A percentile compares a stretch with the other conserved stretches of the same genome.
Evolutionary conservation across 257 asterid genomes (phyloP).

Genomic region (Ilex asprella): DNA sequence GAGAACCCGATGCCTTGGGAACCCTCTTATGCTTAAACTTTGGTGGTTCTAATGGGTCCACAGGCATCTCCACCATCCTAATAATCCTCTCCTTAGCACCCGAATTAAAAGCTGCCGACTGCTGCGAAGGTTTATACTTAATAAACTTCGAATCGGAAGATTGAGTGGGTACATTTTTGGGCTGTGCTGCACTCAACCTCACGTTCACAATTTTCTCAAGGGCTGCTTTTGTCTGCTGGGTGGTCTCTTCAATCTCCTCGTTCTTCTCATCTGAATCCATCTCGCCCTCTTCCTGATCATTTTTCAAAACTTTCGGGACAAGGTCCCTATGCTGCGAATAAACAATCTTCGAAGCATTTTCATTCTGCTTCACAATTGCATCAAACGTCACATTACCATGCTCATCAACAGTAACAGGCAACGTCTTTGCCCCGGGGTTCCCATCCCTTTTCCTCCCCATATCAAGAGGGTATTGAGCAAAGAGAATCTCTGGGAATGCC

Average conservation of each 20-base stretch:
- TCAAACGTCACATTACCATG: constrained; percentile 77
- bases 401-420: constrained; percentile 85
- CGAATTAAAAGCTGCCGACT: constrained; percentile 82
- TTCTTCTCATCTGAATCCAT: constrained; percentile 78
- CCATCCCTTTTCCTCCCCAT: constrained; percentile 59
- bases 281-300: constrained; percentile 42
- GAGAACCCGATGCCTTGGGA: constrained; percentile 92
- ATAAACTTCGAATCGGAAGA: constrained; percentile 77
- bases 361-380: constrained; percentile 78
- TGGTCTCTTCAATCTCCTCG: constrained; percentile 71
- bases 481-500: constrained; percentile 85
- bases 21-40: constrained; percentile 92
- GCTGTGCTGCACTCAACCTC: constrained; percentile 92
- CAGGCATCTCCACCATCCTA: constrained; percentile 92
- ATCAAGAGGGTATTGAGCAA: constrained; percentile 80
- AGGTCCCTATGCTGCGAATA: constrained; percentile 75
- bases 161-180: constrained; percentile 70
- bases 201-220: constrained; percentile 89
- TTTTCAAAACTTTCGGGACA: constrained; percentile 70
- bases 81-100: constrained; percentile 94
- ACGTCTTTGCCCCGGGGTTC: constrained; percentile 54
- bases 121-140: constrained; percentile 95
- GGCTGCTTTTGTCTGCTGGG: constrained; percentile 77
- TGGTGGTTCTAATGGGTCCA: constrained; percentile 91
- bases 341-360: constrained; percentile 79